Evolutionary conservation across 208 protist genomes (phyloP).

Genomic region (Wallacemonas sp.): DNA sequence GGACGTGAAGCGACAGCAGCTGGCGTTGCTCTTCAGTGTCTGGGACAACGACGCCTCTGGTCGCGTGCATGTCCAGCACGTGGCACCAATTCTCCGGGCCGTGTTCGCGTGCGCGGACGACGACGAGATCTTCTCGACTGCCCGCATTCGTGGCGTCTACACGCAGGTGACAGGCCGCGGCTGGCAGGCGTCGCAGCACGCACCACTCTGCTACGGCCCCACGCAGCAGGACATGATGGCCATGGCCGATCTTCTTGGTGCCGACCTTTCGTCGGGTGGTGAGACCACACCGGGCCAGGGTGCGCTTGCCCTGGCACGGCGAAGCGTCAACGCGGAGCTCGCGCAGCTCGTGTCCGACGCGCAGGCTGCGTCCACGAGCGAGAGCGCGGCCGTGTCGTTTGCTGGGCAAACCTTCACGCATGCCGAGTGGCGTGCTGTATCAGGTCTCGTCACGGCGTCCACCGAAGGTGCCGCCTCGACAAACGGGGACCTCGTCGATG

Average conservation of each 20-base stretch:
- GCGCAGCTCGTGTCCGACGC: slow-evolving; percentile 18
- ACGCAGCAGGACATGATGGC: slow-evolving; percentile 50
- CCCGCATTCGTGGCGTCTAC: slow-evolving; percentile 22
- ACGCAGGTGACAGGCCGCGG: slow-evolving; percentile 24
- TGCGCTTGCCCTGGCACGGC: slow-evolving; percentile 16
- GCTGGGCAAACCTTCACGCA: background rate
- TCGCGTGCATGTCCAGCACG: slow-evolving; percentile 36
- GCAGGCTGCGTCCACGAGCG: background rate
- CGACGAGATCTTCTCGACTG: background rate
- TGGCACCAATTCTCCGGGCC: slow-evolving; percentile 50
- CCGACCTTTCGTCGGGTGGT: background rate
- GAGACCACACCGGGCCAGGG: slow-evolving; percentile 20
- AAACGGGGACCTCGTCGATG: background rate
- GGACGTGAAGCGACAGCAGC: slow-evolving; percentile 62
- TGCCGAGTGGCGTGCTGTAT: background rate
- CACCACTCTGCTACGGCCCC: background rate
- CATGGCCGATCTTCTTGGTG: slow-evolving; percentile 39
- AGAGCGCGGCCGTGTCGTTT: background rate
- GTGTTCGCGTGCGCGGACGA: slow-evolving; percentile 36
- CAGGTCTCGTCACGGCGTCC: background rate
- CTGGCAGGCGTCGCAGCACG: slow-evolving; percentile 15
- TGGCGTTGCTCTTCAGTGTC: slow-evolving; percentile 52
- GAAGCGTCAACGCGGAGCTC: slow-evolving; percentile 26
- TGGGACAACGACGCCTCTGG: slow-evolving; percentile 60
- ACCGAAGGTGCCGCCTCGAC: background rate